phyloP scores from a whole-genome alignment of 2,329 filamentous ascomycete genomes.

The Scleromitrula shiraiana region DNA sequence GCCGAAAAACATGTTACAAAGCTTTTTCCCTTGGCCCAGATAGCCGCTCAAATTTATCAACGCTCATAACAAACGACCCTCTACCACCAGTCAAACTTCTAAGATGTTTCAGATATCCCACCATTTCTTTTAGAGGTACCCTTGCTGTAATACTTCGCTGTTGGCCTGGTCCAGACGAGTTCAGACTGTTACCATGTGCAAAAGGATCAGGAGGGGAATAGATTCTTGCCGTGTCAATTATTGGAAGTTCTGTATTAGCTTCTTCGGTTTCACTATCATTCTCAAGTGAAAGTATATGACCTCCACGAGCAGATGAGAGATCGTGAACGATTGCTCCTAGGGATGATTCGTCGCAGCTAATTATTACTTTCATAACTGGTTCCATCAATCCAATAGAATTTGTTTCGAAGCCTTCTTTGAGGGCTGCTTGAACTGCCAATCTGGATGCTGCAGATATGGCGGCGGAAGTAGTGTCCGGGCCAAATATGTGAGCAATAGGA shows the following conservation, averaged over 20 bases:
- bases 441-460: slow-evolving; percentile 60
- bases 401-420: slow-evolving; percentile 52
- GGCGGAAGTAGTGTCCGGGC: slow-evolving; percentile 57
- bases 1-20: slow-evolving; percentile 14
- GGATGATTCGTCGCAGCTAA: slow-evolving; percentile 73
- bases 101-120: slow-evolving; percentile 85
- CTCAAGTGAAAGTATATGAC: slow-evolving; percentile 65
- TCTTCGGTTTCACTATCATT: slow-evolving; percentile 16
- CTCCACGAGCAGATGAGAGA: slow-evolving; percentile 64
- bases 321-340: slow-evolving; percentile 80
- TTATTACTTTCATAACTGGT: slow-evolving; percentile 85
- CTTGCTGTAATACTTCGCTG: slow-evolving; percentile 68
- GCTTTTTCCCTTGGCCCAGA: slow-evolving; percentile 43
- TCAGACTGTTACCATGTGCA: slow-evolving; percentile 38
- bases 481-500: slow-evolving; percentile 54
- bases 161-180: slow-evolving; percentile 39
- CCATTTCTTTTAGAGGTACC: slow-evolving; percentile 93
- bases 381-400: slow-evolving; percentile 66
- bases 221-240: slow-evolving; percentile 64
- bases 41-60: slow-evolving; percentile 65
- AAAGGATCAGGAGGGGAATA: slow-evolving; percentile 89
- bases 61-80: slow-evolving; percentile 67
- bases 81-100: slow-evolving; percentile 82
- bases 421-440: slow-evolving; percentile 59
- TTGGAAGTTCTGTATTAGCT: slow-evolving; percentile 15